Evolutionary conservation across 139 green algal genomes (phyloP), one percentile per base, ranked within the genome.

Genomic region (Chlamydomonas asymmetrica): DNA sequence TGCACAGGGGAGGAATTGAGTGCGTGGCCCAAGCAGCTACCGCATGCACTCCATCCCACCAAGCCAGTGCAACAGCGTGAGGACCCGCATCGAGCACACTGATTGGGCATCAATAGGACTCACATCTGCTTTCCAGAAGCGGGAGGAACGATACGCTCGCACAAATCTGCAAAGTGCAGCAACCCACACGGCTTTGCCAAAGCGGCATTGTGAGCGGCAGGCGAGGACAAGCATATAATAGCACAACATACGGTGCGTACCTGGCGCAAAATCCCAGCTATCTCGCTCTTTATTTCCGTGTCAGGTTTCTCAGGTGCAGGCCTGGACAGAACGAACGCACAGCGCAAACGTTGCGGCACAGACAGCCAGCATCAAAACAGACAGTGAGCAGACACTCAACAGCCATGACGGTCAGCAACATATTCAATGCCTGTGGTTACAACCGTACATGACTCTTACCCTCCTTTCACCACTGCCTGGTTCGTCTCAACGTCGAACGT

Each of bases 401-500:
- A 29, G 22, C 66, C 34, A 67, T 63, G 48, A 73, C 54, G 62
- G 22, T 13, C 34, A n/a, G 34, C 34, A 68, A n/a, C 31, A 25
- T 31, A n/a, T 48, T n/a, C 8, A 13, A 41, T 34, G 25, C 18
- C 9, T 18, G 57, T 23, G 9, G 57, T 23, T 64, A 34, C 57
- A 38, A 9, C 57, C 13, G 37, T 22, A 32, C 37, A 8, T 13
- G 43, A 65, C 25, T 49, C 87, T 79, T 76, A 90, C 89, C 80
- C 83, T 34, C 85, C 87, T 16, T 22, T 66, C 23, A 92, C 10
- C 16, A 91, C 88, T 0, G 84, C 82, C 65, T 88, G 81, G 71
- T 97, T 90, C 5, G 93, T 97, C 38, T 97, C 85, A 38, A 99
- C 91, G 84, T 97, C 88, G 84, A 99, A 99, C 0, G 91, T 95